A percentile compares a stretch with the other conserved stretches of the same genome.
phyloP scores from a whole-genome alignment of 371 early-diverging fungal species.

The Circinella minor region DNA sequence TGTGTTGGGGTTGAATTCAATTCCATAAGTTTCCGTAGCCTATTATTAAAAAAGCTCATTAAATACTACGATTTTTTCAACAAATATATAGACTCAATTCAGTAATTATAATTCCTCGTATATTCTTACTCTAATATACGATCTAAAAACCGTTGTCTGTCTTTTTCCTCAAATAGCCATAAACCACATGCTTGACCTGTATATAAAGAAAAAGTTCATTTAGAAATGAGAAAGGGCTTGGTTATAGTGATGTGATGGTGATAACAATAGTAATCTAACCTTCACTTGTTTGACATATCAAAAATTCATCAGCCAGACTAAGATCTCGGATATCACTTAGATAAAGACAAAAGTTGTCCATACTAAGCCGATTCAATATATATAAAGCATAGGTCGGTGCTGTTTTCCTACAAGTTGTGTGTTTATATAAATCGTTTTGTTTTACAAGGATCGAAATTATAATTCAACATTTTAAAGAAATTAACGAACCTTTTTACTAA shows the following conservation, averaged over 20 bases:
- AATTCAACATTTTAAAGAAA: neutral
- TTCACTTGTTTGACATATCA: slow-evolving; percentile 68
- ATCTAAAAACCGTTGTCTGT: slow-evolving; percentile 65
- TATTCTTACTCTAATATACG: slow-evolving; percentile 57
- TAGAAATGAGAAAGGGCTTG: too few species aligned
- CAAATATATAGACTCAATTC: too few species aligned
- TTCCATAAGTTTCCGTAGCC: slow-evolving; percentile 6
- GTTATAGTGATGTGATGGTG: neutral
- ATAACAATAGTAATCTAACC: slow-evolving; percentile 40
- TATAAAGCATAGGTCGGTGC: slow-evolving; percentile 64
- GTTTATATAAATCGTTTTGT: too few species aligned
- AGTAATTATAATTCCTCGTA: slow-evolving; percentile 1
- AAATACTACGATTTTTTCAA: too few species aligned
- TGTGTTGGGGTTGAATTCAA: neutral
- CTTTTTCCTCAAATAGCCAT: slow-evolving; percentile 76
- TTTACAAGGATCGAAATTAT: neutral
- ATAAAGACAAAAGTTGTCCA: slow-evolving; percentile 65
- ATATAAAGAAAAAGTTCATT: too few species aligned
- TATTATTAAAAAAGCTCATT: neutral
- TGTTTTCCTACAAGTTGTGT: slow-evolving; percentile 28
- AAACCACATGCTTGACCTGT: slow-evolving; percentile 65
- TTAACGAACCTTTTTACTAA: slow-evolving; percentile 50
- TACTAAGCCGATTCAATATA: slow-evolving; percentile 71
- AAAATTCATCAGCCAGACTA: slow-evolving; percentile 66
- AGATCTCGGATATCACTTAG: slow-evolving; percentile 67